Percentiles rank a stretch among this genome's conserved stretches.
These are phyloP conservation scores for Tricholoma furcatifolium DNA, from an alignment of 768 basidiomycete species.

Conservation along the genomic window DNA sequence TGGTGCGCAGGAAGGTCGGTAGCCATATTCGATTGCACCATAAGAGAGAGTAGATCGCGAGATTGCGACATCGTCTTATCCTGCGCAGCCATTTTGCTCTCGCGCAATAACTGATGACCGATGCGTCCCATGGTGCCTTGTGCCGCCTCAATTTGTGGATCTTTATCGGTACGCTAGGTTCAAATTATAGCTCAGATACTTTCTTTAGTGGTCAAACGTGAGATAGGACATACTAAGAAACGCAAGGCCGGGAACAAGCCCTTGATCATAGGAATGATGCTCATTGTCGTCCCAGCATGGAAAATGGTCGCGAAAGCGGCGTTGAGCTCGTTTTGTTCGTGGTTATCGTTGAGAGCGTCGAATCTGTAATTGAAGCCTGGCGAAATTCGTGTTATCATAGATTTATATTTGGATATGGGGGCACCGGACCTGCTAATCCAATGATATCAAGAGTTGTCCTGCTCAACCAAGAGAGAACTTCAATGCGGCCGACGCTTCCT, in stretches of 20 bases:
- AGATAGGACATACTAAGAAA: conserved; percentile 27
- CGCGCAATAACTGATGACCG: conserved; percentile 36
- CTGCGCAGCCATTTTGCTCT: conserved; percentile 36
- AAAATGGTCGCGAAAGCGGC: conserved; percentile 47
- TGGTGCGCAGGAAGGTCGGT: no score
- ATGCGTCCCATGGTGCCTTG: conserved; percentile 37
- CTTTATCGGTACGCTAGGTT: conserved; percentile 15
- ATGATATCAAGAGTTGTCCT: conserved; percentile 71
- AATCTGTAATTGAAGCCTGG: conserved; percentile 30
- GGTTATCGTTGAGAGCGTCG: conserved; percentile 19
- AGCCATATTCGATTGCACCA: conserved; percentile 51
- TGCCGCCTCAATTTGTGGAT: conserved; percentile 18
- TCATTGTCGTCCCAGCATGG: conserved; percentile 33
- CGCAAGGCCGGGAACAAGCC: conserved; percentile 29
- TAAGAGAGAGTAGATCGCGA: conserved; percentile 47
- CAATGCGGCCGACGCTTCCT: conserved; percentile 33
- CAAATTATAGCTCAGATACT: conserved; percentile 1
- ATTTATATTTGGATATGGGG: conserved; percentile 20
- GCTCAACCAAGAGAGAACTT: conserved; percentile 64
- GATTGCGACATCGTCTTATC: conserved; percentile 26
- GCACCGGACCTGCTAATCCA: no score
- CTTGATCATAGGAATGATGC: conserved; percentile 23
- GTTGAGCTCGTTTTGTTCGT: conserved; percentile 42
- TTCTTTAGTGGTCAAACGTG: conserved; percentile 27
- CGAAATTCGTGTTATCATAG: conserved; percentile 29